Percentiles rank a stretch among this genome's conserved stretches.
phyloP scores from a whole-genome alignment of 73 alveolate genomes.

The Tetrahymena malaccensis region DNA sequence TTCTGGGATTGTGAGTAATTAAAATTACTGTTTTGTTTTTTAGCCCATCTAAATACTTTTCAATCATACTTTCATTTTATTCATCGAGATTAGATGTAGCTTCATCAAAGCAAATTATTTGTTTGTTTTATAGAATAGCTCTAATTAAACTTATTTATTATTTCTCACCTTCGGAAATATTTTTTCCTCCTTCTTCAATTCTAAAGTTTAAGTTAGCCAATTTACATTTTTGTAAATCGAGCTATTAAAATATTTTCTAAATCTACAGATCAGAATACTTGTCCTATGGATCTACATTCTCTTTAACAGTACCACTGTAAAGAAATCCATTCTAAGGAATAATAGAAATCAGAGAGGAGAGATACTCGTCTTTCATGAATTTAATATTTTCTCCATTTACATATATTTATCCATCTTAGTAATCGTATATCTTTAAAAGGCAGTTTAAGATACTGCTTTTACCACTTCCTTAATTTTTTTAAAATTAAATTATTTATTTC shows the following conservation, averaged over 20 bases:
- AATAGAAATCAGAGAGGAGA: slow-evolving; percentile 55
- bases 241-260: slow-evolving; percentile 41
- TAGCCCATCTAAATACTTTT: slow-evolving; percentile 4
- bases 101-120: slow-evolving; percentile 33
- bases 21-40: neutral
- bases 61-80: slow-evolving; percentile 43
- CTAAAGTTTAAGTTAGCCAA: neutral
- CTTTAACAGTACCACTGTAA: slow-evolving; percentile 63
- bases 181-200: slow-evolving; percentile 1
- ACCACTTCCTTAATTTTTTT: slow-evolving; percentile 31
- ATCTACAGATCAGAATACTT: slow-evolving; percentile 46
- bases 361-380: slow-evolving; percentile 42
- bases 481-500: neutral
- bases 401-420: slow-evolving; percentile 26
- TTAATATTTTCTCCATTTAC: slow-evolving; percentile 59
- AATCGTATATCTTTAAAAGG: slow-evolving; percentile 63
- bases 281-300: slow-evolving; percentile 76
- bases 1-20: neutral
- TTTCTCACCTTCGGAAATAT: slow-evolving; percentile 27
- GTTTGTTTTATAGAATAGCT: slow-evolving; percentile 2
- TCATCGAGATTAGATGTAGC: slow-evolving; percentile 44
- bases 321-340: slow-evolving; percentile 70
- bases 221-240: neutral
- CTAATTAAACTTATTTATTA: slow-evolving; percentile 11
- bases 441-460: slow-evolving; percentile 66